Conservation (phyloP, 2,329 filamentous ascomycete genomes). For the Mycosphaerella sp. region DNA sequence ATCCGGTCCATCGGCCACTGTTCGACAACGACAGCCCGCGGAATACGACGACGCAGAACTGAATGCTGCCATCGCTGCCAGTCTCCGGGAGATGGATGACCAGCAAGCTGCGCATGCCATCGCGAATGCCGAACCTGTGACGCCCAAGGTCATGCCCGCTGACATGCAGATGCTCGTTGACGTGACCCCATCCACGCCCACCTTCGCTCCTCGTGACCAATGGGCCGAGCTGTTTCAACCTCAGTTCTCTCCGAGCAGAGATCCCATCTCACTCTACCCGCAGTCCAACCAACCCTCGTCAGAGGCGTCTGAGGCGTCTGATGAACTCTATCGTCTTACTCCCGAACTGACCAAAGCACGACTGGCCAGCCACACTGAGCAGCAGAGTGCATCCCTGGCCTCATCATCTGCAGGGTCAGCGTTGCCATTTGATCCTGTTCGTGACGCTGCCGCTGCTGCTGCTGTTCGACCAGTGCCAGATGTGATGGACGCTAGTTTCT, state of each 20-base stretch:
- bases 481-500: conserved; percentile 27
- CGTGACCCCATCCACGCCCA: conserved; percentile 23
- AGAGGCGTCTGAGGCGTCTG: conserved; percentile 16
- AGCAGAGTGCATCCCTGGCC: conserved; percentile 6
- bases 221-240: conserved; percentile 23
- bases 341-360: conserved; percentile 31
- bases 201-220: conserved; percentile 8
- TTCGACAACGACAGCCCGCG: conserved; percentile 16
- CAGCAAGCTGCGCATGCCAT: conserved; percentile 24
- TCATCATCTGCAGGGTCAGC: conserved; percentile 5
- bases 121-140: conserved; percentile 15
- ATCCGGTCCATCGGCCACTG: conserved; percentile 20
- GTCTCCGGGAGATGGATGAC: conserved; percentile 27
- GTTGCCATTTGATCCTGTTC: conserved; percentile 29
- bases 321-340: conserved; percentile 32
- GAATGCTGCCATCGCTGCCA: conserved; percentile 32
- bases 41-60: conserved; percentile 28
- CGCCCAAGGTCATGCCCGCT: conserved; percentile 10
- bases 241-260: conserved; percentile 10
- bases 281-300: conserved; percentile 1
- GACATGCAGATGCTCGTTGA: conserved; percentile 25
- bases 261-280: conserved; percentile 3
- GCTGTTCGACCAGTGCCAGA: conserved; percentile 12
- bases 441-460: conserved; percentile 24
- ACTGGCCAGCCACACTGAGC: conserved; percentile 25